Evolutionary conservation across 192 early-diverging fungal genomes (phyloP).

Genomic region (Gigaspora rosea): DNA sequence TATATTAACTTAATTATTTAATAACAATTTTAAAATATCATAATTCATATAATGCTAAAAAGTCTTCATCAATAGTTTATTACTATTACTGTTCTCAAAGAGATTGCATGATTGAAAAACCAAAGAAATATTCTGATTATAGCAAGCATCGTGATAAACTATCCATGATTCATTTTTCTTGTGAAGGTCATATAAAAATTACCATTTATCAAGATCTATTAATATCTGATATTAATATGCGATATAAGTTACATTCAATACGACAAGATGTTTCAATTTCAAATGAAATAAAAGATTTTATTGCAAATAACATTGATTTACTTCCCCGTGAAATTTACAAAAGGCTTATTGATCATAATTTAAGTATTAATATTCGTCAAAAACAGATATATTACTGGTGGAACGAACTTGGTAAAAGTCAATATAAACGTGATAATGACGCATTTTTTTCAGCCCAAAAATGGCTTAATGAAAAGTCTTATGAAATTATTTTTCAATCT

Average conservation of each 20-base stretch:
- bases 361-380: background rate
- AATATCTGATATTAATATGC: background rate
- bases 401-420: background rate
- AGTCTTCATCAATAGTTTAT: background rate
- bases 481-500: background rate
- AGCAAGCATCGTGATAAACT: background rate
- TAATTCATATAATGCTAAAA: background rate
- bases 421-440: background rate
- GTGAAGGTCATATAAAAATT: background rate
- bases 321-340: background rate
- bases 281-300: background rate
- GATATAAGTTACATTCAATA: background rate
- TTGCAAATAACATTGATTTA: background rate
- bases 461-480: background rate
- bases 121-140: background rate
- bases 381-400: background rate
- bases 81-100: background rate
- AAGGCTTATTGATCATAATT: background rate
- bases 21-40: background rate
- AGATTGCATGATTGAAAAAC: background rate
- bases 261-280: background rate
- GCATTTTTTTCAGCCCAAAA: background rate
- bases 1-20: background rate
- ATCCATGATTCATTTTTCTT: background rate
- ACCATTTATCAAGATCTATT: background rate